These are phyloP conservation scores for Fusarium phyllophilum DNA, from an alignment of 2,329 filamentous ascomycete genomes.

Conservation along the genomic window DNA sequence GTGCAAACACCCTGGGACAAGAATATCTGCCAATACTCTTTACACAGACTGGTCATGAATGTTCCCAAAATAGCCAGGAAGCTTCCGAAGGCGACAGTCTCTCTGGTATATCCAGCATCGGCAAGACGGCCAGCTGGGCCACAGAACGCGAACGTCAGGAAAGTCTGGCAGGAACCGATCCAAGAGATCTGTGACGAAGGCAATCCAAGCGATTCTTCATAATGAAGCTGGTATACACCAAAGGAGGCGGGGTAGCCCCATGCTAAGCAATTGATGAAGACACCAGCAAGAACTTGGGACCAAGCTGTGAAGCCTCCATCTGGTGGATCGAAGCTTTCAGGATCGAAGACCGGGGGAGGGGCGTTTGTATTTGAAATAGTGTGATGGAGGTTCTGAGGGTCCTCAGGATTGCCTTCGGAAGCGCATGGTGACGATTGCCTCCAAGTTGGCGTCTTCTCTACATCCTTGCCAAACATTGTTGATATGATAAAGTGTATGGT, in stretches of 20 bases:
- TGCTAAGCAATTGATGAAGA: slow-evolving; percentile 60
- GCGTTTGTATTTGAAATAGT: slow-evolving; percentile 42
- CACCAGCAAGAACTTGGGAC: slow-evolving; percentile 60
- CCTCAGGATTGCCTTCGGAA: background rate
- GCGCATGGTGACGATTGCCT: slow-evolving; percentile 8
- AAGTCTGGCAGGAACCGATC: slow-evolving; percentile 63
- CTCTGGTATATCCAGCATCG: slow-evolving; percentile 60
- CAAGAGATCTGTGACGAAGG: slow-evolving; percentile 52
- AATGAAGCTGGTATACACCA: slow-evolving; percentile 65
- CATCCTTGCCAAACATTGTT: slow-evolving; percentile 37
- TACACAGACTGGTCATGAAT: slow-evolving; percentile 58
- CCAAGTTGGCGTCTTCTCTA: slow-evolving; percentile 28
- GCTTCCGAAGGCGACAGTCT: slow-evolving; percentile 54
- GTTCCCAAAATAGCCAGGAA: slow-evolving; percentile 57
- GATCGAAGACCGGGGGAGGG: slow-evolving; percentile 35
- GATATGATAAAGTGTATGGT: background rate
- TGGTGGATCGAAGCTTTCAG: slow-evolving; percentile 46
- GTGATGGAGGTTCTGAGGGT: slow-evolving; percentile 21
- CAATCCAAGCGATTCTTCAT: slow-evolving; percentile 50
- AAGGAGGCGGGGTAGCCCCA: slow-evolving; percentile 63
- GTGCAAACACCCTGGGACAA: slow-evolving; percentile 64
- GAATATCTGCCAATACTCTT: slow-evolving; percentile 63
- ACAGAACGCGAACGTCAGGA: slow-evolving; percentile 60
- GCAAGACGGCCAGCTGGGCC: slow-evolving; percentile 60
- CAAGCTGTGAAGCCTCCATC: slow-evolving; percentile 61